Base-by-base conservation (phyloP, 2,329 filamentous ascomycete species). In the Biscogniauxia mediterranea region DNA sequence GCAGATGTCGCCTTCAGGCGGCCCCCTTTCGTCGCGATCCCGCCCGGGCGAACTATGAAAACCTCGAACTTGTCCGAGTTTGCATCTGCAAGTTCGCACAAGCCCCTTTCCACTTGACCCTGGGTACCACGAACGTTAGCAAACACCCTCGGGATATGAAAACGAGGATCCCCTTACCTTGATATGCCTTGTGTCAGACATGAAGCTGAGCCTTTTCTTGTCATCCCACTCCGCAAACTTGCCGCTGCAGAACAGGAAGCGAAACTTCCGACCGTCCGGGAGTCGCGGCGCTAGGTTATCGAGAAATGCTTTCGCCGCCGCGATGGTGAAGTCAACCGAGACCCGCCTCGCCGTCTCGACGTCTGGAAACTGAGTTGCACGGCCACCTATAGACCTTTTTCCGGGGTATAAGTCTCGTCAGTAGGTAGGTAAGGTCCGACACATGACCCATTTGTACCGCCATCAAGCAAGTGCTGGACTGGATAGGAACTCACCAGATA, bases 281-380 rank as follows among this genome's bases (percentile, higher is more conserved):
- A 73, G 64, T 54, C 70, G 68, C 5, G 71, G 64, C 7, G 72
- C 70, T 21, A 79, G 71, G 51, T 65, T 66, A 1, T 69, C 58
- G 54, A 70, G 61, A 62, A 90, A 86, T 8, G 84, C 82, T 60
- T 80, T 80, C 0, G 87, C 88, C 1, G 86, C 86, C 0, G 81
- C 80, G 8, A 89, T 69, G 1, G 88, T 80, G 69, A 86, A 88
- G 61, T 85, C 81, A 57, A 85, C 77, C 7, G 85, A 87, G 59
- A 90, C 86, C 42, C 80, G 80, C 58, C 72, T 73, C 23, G 72
- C 74, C 32, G 70, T 66, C 20, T 67, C 69, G 21, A 86, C 82
- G 52, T 82, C 75, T 23, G 76, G 82, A 65, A 83, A 79, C 28
- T 76, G 79, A 76, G 61, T 80, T 75, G 52, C 83, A 78, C 71